phyloP scores from a whole-genome alignment of 2,329 filamentous ascomycete genomes.

The Penicillium nordicum region DNA sequence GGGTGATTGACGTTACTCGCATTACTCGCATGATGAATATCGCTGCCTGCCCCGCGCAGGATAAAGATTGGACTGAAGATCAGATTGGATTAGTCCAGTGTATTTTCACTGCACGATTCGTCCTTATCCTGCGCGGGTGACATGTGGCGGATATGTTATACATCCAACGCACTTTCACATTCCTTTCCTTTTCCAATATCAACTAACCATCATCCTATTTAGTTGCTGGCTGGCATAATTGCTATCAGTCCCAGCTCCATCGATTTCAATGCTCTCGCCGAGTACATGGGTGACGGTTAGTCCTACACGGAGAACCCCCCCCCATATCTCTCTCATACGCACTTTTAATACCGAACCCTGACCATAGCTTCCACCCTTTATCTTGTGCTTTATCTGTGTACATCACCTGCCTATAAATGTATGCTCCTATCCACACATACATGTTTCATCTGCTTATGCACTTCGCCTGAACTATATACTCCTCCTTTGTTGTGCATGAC shows the following conservation, averaged over 20 bases:
- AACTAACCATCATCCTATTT: not conserved
- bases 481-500: too few relatives aligned
- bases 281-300: not conserved
- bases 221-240: not conserved
- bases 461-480: not conserved
- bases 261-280: not conserved
- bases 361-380: not conserved
- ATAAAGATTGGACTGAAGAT: too few relatives aligned
- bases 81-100: too few relatives aligned
- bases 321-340: not conserved
- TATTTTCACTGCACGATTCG: too few relatives aligned
- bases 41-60: too few relatives aligned
- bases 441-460: too few relatives aligned
- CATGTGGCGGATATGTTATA: not conserved
- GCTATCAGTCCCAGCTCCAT: not conserved
- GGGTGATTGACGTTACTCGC: not conserved
- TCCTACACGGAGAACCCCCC: not conserved
- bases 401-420: too few relatives aligned
- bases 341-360: too few relatives aligned
- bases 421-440: too few relatives aligned
- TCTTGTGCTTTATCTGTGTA: not conserved
- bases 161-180: not conserved
- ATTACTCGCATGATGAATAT: too few relatives aligned
- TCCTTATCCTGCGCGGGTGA: too few relatives aligned
- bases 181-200: not conserved